Evolutionary conservation across 176 grass and related monocot genomes (phyloP).

Genomic region (Triticum turgidum): DNA sequence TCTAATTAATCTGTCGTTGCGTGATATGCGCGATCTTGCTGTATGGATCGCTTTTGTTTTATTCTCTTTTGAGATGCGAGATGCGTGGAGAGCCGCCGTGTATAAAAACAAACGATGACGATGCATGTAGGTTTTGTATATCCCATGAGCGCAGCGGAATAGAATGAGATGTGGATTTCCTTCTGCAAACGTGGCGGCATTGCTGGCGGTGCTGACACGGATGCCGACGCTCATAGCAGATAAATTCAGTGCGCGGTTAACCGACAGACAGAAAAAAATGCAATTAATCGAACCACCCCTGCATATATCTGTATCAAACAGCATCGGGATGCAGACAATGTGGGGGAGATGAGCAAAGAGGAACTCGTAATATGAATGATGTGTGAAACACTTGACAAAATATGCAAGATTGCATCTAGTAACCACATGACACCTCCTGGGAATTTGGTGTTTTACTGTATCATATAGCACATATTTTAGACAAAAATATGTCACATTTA

Average conservation of each 20-base stretch:
- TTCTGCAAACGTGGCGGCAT: neutral
- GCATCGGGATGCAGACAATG: neutral
- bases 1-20: neutral
- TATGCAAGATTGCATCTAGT: neutral
- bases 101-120: neutral
- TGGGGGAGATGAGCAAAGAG: neutral
- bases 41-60: neutral
- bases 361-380: neutral
- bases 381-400: neutral
- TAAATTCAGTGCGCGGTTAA: neutral
- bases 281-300: neutral
- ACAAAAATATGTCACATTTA: neutral
- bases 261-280: too few relatives aligned
- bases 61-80: neutral
- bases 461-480: neutral
- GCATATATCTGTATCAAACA: neutral
- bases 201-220: neutral
- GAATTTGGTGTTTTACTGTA: neutral
- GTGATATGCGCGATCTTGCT: neutral
- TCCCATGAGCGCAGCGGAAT: neutral
- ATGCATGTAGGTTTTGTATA: neutral
- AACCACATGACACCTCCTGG: neutral
- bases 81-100: neutral
- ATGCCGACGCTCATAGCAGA: neutral
- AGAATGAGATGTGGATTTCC: neutral